These are phyloP conservation scores for Byssochlamys sp. DNA, from an alignment of 2,329 filamentous ascomycete genomes.

Conservation along the genomic window DNA sequence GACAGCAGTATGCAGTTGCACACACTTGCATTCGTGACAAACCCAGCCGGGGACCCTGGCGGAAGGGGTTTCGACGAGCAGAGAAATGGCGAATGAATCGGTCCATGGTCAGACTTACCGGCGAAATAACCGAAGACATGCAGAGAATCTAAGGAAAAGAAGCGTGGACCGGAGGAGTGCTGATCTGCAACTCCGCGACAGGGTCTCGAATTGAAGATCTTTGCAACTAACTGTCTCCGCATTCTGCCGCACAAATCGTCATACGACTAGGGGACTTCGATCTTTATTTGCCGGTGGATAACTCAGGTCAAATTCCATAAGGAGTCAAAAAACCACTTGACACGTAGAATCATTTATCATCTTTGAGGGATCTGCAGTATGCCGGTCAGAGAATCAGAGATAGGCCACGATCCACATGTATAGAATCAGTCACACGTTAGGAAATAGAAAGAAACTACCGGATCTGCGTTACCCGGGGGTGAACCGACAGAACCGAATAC, in stretches of 20 bases:
- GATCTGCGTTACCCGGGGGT: neutral
- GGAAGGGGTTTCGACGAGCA: neutral
- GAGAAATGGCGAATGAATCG: neutral
- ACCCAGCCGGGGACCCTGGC: neutral
- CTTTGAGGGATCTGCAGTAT: neutral
- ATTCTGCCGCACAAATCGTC: neutral
- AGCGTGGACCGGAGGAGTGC: neutral
- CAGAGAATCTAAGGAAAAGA: neutral
- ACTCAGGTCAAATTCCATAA: neutral
- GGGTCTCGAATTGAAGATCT: neutral
- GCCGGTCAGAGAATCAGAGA: neutral
- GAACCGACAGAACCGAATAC: too few relatives aligned
- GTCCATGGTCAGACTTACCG: neutral
- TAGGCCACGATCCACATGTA: neutral
- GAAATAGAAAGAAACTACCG: neutral
- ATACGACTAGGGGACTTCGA: neutral
- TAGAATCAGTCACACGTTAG: neutral
- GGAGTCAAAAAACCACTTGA: neutral
- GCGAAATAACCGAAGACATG: neutral
- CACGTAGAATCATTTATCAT: neutral
- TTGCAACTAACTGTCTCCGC: neutral
- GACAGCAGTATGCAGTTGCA: neutral
- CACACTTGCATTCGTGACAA: neutral
- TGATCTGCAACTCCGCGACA: neutral
- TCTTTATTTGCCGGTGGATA: neutral